Conservation (phyloP, 2,329 filamentous ascomycete species). For the Aureobasidium lini region DNA sequence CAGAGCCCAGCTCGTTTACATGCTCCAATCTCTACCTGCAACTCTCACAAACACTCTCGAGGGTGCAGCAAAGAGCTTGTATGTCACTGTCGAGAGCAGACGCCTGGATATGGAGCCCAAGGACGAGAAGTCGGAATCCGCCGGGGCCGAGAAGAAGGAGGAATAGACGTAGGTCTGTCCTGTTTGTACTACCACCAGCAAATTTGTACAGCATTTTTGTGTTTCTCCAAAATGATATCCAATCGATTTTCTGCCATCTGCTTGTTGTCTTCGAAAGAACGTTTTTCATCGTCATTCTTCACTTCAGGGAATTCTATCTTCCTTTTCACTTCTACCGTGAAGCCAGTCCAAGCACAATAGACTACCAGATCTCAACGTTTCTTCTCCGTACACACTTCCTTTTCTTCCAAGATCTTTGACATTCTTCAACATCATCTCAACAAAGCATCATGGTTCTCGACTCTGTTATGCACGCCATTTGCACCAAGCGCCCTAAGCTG, state of each 20-base stretch:
- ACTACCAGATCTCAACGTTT: neutral
- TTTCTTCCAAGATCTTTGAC: neutral
- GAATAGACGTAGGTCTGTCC: neutral
- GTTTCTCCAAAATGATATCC: slow-evolving; percentile 10
- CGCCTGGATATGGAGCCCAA: slow-evolving; percentile 64
- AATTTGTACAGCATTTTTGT: slow-evolving; percentile 9
- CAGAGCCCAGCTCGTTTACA: slow-evolving; percentile 68
- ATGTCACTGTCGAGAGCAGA: slow-evolving; percentile 79
- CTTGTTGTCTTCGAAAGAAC: neutral
- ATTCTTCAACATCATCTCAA: neutral
- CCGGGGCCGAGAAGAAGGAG: slow-evolving; percentile 16
- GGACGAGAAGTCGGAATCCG: slow-evolving; percentile 44
- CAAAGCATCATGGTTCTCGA: neutral
- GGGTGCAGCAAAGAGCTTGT: slow-evolving; percentile 71
- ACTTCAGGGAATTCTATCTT: neutral
- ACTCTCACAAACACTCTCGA: slow-evolving; percentile 73
- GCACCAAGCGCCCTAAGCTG: neutral
- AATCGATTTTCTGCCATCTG: neutral
- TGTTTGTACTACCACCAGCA: slow-evolving; percentile 8
- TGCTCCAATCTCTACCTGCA: slow-evolving; percentile 74
- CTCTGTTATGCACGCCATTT: neutral
- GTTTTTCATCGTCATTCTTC: neutral
- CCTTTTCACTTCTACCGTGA: neutral
- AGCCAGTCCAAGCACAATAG: neutral
- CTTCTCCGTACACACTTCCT: neutral